Evolutionary conservation across 73 alveolate species (phyloP), one percentile per base, ranked within the genome.

Genomic region (Tetrahymena elliotti): DNA sequence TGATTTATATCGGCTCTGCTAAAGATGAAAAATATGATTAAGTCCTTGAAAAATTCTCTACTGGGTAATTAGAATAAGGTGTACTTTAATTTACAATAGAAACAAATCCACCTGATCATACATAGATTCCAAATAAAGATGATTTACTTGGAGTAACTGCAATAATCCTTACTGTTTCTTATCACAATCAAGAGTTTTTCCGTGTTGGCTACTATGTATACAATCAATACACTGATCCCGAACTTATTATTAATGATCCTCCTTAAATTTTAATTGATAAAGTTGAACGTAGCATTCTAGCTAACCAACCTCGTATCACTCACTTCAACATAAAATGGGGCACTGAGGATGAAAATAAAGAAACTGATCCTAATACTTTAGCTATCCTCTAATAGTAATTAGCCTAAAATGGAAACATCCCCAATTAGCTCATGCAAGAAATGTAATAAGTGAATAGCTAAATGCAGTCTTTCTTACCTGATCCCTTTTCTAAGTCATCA

Each of bases 181-280:
- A 98, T 96, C 97, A 96, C 83, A 94, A 97, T 83, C 97, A 98
- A 88, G 99, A 99, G 94, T 99, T 99, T 98, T 99, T 98, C 97
- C 96, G 99, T 95, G 98, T 98, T 35, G 99, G 99, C 52, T 99
- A 99, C 97, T 99, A 99, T 96, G 99, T 98, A 95, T 98, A 99
- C 97, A 98, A 98, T 96, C 82, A 93, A 96, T 99, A 99, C 95
- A 99, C 97, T 47, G 98, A 97, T 95, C 98, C 96, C 37, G 99
- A 98, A 94, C 97, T 98, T 95, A 98, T 97, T 96, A 98, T 96
- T 96, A 98, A 98, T 96, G 99, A 98, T 15, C 99, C 99, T n/a
- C 95, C 96, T 41, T 93, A 83, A 47, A 98, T 98, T 24, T 96
- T 96, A 36, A 96, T 97, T 93, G 98, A 96, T 54, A 98, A 97